Evolutionary conservation across 192 early-diverging fungal species (phyloP).

Genomic region (Gryganskiella cystojenkinii): DNA sequence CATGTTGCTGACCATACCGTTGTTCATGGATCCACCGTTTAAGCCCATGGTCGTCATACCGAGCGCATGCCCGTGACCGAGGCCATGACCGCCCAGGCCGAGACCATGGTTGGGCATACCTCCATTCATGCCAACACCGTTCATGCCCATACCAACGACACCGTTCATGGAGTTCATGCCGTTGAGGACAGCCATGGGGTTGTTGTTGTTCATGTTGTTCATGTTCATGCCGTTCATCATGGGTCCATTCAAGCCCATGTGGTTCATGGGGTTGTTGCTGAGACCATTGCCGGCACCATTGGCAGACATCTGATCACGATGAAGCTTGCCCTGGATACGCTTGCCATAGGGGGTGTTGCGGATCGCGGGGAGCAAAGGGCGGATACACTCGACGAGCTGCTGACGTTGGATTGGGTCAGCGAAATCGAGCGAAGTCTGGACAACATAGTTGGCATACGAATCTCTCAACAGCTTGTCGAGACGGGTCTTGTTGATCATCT

Average conservation of each 20-base stretch:
- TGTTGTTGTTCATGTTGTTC: too few species aligned
- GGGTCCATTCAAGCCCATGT: conserved; percentile 22
- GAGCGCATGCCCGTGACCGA: neutral
- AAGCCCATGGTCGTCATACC: too few species aligned
- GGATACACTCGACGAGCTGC: conserved; percentile 82
- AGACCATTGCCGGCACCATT: too few species aligned
- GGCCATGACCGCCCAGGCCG: conserved; percentile 15
- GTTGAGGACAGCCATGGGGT: conserved; percentile 18
- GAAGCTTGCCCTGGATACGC: conserved; percentile 86
- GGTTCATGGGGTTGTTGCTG: conserved; percentile 37
- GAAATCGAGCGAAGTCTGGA: conserved; percentile 89
- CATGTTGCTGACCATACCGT: too few species aligned
- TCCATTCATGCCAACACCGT: conserved; percentile 21
- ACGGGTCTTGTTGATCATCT: conserved; percentile 76
- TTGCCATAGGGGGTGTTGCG: conserved; percentile 91
- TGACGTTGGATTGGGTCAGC: conserved; percentile 76
- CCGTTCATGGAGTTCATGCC: conserved; percentile 19
- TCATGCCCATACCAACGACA: conserved; percentile 21
- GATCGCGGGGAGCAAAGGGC: conserved; percentile 81
- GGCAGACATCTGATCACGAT: conserved; percentile 62
- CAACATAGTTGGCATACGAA: conserved; percentile 91
- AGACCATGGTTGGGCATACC: conserved; percentile 39
- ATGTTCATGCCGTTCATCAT: conserved; percentile 26
- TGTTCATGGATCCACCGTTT: too few species aligned
- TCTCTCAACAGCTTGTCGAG: conserved; percentile 87